A percentile compares a stretch with the other conserved stretches of the same genome.
These are phyloP conservation scores for Nothopassalora personata DNA, from an alignment of 2,329 filamentous ascomycete species.

Conservation along the genomic window DNA sequence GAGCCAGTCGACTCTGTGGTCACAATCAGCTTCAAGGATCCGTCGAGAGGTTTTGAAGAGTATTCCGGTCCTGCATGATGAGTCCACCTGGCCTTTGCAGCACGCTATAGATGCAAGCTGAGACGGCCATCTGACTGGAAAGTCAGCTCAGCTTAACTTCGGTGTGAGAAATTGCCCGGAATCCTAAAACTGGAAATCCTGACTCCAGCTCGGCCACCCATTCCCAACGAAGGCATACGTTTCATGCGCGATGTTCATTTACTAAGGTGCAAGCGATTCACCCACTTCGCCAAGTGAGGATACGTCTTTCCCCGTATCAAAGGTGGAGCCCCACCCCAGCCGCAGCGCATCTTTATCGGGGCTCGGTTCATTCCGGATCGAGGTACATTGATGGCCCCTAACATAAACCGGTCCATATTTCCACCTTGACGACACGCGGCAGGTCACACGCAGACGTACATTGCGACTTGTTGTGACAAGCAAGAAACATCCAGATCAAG, in stretches of 20 bases:
- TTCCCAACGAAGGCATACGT: neutral
- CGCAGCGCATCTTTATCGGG: neutral
- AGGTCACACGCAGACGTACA: neutral
- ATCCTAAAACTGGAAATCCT: neutral
- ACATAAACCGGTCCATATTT: no score
- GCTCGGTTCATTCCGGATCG: neutral
- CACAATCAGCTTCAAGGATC: neutral
- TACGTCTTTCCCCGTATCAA: neutral
- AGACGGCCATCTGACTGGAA: neutral
- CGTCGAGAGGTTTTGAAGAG: neutral
- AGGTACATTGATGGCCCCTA: neutral
- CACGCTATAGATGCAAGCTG: neutral
- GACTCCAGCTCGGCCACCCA: neutral
- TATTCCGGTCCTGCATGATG: neutral
- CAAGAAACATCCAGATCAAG: neutral
- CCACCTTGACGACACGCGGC: neutral
- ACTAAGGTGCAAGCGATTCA: neutral
- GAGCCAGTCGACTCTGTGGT: neutral
- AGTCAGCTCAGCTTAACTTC: neutral
- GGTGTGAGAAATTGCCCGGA: neutral
- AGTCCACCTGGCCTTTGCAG: neutral
- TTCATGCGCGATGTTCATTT: neutral
- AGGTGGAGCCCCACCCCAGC: neutral
- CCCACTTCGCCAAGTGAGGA: neutral
- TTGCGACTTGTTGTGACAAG: neutral